Evolutionary conservation across 805 yeast genomes (phyloP).

Genomic region (Nakazawaea molendinolei): DNA sequence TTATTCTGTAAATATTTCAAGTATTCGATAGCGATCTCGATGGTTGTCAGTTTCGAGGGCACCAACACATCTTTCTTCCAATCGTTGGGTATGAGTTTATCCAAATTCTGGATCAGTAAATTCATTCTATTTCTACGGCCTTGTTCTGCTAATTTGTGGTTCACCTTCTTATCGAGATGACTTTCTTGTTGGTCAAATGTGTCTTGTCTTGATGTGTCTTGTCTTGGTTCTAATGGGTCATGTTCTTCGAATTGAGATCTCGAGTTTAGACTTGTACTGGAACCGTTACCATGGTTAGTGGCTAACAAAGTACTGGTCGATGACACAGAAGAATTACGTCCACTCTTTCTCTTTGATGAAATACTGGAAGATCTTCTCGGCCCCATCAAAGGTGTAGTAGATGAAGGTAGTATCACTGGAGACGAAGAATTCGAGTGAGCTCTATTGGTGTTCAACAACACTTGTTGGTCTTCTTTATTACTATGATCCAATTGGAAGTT

Average conservation of each 20-base stretch:
- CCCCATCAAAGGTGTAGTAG: constrained; percentile 19
- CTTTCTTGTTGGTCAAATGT: too few species aligned
- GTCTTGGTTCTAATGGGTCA: too few species aligned
- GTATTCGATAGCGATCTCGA: constrained; percentile 76
- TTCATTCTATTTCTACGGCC: constrained; percentile 93
- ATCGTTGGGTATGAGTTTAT: constrained; percentile 56
- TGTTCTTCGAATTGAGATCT: too few species aligned
- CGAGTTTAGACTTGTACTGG: too few species aligned
- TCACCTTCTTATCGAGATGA: constrained; percentile 58
- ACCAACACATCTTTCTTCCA: constrained; percentile 52
- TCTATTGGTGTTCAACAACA: constrained; percentile 25
- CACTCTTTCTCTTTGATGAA: constrained; percentile 9
- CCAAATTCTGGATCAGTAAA: constrained; percentile 72
- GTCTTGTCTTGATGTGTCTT: too few species aligned
- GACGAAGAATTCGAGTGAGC: constrained; percentile 24
- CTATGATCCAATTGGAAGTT: constrained; percentile 16
- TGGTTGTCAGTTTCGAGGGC: constrained; percentile 92
- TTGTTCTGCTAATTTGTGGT: constrained; percentile 92
- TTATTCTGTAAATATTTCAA: constrained; percentile 39
- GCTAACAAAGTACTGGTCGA: constrained; percentile 11
- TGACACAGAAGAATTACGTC: not conserved
- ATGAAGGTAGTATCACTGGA: constrained; percentile 30
- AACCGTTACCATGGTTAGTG: not conserved
- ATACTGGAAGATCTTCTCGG: constrained; percentile 15
- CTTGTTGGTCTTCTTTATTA: constrained; percentile 13